Percentiles rank a stretch among this genome's conserved stretches.
phyloP scores from a whole-genome alignment of 176 grass and related monocot genomes.

The Tillandsia fasciculata region DNA sequence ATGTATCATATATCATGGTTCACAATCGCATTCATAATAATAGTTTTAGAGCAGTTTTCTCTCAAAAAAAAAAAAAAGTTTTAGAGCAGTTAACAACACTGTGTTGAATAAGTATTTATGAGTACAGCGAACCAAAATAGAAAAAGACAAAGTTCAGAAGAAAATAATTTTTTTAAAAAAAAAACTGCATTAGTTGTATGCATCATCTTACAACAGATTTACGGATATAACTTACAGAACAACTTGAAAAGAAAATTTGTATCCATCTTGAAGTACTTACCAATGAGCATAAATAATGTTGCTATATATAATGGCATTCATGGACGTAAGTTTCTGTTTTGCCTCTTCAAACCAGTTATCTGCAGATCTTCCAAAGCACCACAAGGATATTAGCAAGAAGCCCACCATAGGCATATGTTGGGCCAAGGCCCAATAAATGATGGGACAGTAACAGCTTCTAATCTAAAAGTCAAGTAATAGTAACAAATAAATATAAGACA shows the following conservation, averaged over 20 bases:
- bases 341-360: slow-evolving; percentile 84
- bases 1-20: too few species aligned
- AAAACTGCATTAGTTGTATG: too few species aligned
- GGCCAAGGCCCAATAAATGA: background rate
- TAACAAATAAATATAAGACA: background rate
- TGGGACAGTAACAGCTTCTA: background rate
- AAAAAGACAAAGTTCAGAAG: too few species aligned
- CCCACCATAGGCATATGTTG: background rate
- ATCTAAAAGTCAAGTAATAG: background rate
- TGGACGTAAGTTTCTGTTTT: slow-evolving; percentile 37
- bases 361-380: slow-evolving; percentile 72
- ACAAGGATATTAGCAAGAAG: slow-evolving; percentile 34
- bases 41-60: too few species aligned
- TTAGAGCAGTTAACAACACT: too few species aligned
- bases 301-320: slow-evolving; percentile 89
- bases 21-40: too few species aligned
- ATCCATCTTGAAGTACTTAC: slow-evolving; percentile 44
- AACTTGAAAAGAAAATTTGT: background rate
- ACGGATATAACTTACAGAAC: background rate
- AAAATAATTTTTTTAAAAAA: too few species aligned
- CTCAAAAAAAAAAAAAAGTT: too few species aligned
- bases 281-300: slow-evolving; percentile 98
- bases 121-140: too few species aligned
- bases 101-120: too few species aligned
- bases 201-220: too few species aligned